Base-by-base conservation (phyloP, 2,329 filamentous ascomycete species). In the Fusarium circinatum region DNA sequence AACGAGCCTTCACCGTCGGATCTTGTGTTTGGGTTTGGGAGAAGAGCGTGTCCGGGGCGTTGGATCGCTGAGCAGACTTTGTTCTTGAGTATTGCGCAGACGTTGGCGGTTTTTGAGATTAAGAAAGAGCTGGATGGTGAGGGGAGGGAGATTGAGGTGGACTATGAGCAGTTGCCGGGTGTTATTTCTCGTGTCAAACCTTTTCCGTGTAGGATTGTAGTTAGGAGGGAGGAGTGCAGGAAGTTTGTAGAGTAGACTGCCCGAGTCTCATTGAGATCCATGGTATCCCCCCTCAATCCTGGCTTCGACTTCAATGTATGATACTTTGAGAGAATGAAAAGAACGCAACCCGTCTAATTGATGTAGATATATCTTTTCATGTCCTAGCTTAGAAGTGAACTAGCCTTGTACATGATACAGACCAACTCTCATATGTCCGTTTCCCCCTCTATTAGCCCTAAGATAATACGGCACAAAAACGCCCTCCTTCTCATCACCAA, bases 81-180 rank as follows among this genome's bases (percentile, higher is more conserved):
- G 2, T 84, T 78, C 28, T 54, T 84, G 5, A 79, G 54, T 5
- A 74, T 84, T 22, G 84, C 82, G 0, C 85, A 85, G 36, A 78
- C 81, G 0, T 78, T 90, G 4, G 82, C 88, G 0, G 84, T 84
- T 0, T 89, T 89, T 56, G 76, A 82, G 8, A 79, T 88, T 8
- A 30, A 45, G 26, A 76, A 71, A 32, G 70, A 62, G 1, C 1
- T 70, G 1, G 76, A 78, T 12, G 79, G 83, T 10, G 10, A 70
- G 8, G 86, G 84, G 0, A 79, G 75, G 24, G 79, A 80, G 15
- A 75, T 85, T 0, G 83, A 78, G 8, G 42, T 63, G 14, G 6
- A 22, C 2, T 57, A 63, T 44, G 58, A 70, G 26, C 55, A 60
- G n/a, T 26, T 71, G 26, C 61, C 68, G 2, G 68, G 68, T 28